phyloP scores from a whole-genome alignment of 768 basidiomycete species.

The Asterophora parasitica region DNA sequence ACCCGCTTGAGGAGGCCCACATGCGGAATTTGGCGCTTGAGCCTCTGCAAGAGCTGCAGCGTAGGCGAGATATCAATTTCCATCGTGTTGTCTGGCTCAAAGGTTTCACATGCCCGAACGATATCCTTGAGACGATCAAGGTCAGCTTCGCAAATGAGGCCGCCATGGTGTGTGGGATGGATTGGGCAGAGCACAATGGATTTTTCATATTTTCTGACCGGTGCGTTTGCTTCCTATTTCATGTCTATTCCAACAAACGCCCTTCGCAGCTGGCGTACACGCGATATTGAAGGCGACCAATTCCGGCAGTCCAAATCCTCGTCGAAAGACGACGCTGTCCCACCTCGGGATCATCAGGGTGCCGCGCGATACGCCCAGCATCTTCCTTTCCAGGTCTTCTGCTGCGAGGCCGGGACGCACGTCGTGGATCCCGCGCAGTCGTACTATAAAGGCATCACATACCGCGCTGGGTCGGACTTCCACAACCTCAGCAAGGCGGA shows the following conservation, averaged over 20 bases:
- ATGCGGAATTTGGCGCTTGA: slow-evolving; percentile 91
- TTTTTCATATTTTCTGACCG: slow-evolving; percentile 98
- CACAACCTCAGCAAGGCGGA: slow-evolving; percentile 72
- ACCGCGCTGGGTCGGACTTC: slow-evolving; percentile 77
- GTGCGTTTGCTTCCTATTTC: slow-evolving; percentile 36
- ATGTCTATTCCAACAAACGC: background rate
- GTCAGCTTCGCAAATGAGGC: slow-evolving; percentile 89
- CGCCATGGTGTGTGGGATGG: slow-evolving; percentile 99
- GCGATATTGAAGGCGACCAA: slow-evolving; percentile 97
- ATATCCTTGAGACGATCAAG: slow-evolving; percentile 93
- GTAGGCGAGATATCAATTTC: slow-evolving; percentile 77
- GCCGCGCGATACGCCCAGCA: slow-evolving; percentile 84
- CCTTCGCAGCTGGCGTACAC: slow-evolving; percentile 79
- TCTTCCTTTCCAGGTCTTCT: slow-evolving; percentile 97
- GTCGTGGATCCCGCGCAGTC: slow-evolving; percentile 94
- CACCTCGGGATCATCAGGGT: slow-evolving; percentile 82
- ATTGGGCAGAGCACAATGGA: slow-evolving; percentile 97
- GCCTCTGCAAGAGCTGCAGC: slow-evolving; percentile 77
- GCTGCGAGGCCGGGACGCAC: slow-evolving; percentile 97
- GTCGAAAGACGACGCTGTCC: slow-evolving; percentile 84
- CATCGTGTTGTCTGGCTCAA: slow-evolving; percentile 95
- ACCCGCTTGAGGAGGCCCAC: slow-evolving; percentile 92
- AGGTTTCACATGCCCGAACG: slow-evolving; percentile 98
- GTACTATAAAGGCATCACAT: slow-evolving; percentile 86
- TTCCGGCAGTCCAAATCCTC: slow-evolving; percentile 96